These are phyloP conservation scores for Tirmania nivea DNA, from an alignment of 495 filamentous ascomycete genomes.

Conservation along the genomic window DNA sequence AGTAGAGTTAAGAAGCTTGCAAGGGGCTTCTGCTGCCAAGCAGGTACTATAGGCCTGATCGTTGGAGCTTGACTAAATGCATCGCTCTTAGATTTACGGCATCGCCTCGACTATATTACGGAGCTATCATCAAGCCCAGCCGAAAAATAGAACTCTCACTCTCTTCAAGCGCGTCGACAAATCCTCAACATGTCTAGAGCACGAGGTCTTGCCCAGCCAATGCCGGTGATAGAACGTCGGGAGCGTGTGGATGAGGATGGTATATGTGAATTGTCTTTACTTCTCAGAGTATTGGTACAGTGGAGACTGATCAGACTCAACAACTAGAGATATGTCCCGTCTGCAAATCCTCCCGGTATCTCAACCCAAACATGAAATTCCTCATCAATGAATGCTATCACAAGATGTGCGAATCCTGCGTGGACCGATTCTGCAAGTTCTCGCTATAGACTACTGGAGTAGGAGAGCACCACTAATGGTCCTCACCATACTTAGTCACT, in stretches of 20 bases:
- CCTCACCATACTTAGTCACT: slow-evolving; percentile 29
- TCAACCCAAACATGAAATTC: slow-evolving; percentile 82
- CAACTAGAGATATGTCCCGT: slow-evolving; percentile 56
- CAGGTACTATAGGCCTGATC: too few relatives aligned
- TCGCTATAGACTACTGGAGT: not conserved
- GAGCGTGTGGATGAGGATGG: not conserved
- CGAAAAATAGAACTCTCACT: too few relatives aligned
- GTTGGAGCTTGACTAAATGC: too few relatives aligned
- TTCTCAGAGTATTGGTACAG: too few relatives aligned
- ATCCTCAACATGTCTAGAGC: too few relatives aligned
- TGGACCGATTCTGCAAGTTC: slow-evolving; percentile 50
- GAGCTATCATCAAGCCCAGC: too few relatives aligned
- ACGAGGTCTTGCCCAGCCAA: not conserved
- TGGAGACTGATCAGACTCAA: too few relatives aligned
- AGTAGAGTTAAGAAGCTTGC: not conserved
- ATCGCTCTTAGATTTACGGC: too few relatives aligned
- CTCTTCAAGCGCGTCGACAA: too few relatives aligned
- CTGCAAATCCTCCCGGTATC: slow-evolving; percentile 86
- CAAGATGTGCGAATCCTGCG: slow-evolving; percentile 89
- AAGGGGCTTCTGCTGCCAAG: too few relatives aligned
- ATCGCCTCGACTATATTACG: too few relatives aligned
- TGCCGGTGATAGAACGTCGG: not conserved
- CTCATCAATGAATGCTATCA: slow-evolving; percentile 98
- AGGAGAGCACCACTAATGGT: too few relatives aligned
- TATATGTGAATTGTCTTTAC: not conserved